Base-by-base conservation (phyloP, 2,329 filamentous ascomycete species). In the Macrophomina pseudophaseolina region DNA sequence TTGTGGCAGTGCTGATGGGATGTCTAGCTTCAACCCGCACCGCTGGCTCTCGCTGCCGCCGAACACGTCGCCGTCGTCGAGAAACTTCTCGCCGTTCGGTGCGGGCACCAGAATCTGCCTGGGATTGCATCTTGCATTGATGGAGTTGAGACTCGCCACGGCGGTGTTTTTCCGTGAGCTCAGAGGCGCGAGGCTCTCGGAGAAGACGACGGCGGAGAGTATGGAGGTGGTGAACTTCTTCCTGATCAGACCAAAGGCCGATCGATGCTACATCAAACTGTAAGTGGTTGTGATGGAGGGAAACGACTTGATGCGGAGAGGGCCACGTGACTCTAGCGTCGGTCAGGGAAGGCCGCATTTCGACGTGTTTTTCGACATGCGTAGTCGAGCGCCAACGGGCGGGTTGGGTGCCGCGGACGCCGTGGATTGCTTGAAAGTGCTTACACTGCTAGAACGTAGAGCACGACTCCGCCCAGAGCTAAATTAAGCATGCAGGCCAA, bases 41-140 rank as follows among this genome's bases (percentile, higher is more conserved):
- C 75, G 76, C 52, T 79, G 74, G 76, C 70, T 75, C 52, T 64
- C 70, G 2, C 48, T 49, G 64, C 64, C n/a, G 3, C 32, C 69
- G 18, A 73, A 71, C 52, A 70, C 44, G 44, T 68, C 2, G 72
- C 74, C 1, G 67, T 2, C 76, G 75, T 1, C 83, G 85, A 63
- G 7, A 8, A 38, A 38, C 35, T 91, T 89, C 69, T 87, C 88
- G 80, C 88, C 89, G 0, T 92, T 92, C 74, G 87, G 89, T 1
- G 90, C 86, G 23, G 90, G 90, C 0, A 87, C 89, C 0, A 81
- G 89, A 30, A 89, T 90, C 76, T 92, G 90, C 70, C 80, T 92
- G 6, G 90, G 90, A 0, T 86, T 87, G 4, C 89, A 92, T 71
- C 86, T 92, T 69, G 90, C 90, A 0, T 76, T 79, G 23, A 86